Conservation (phyloP, 768 basidiomycete species). For the Cystofilobasidium bisporidii region DNA sequence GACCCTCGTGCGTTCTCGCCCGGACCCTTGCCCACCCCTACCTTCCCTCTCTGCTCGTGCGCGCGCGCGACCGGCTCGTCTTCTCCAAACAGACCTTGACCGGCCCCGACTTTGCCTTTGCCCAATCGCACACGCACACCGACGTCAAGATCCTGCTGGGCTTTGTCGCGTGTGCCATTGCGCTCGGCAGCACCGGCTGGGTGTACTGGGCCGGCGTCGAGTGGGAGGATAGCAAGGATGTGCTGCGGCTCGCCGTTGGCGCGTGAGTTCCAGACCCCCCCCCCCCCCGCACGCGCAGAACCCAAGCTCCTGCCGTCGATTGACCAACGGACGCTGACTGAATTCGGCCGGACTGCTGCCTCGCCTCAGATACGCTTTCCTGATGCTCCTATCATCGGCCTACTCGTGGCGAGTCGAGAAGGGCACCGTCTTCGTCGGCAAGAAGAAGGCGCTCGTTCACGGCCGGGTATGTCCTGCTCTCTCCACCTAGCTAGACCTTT, state of each 20-base stretch:
- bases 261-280: slow-evolving; percentile 48
- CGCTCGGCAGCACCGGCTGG: slow-evolving; percentile 55
- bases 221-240: slow-evolving; percentile 80
- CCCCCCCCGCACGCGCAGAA: no score
- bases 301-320: no score
- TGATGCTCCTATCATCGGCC: slow-evolving; percentile 62
- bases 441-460: slow-evolving; percentile 75
- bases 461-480: slow-evolving; percentile 45
- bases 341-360: no score
- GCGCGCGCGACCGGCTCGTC: background rate
- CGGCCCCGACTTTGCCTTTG: slow-evolving; percentile 50
- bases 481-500: no score
- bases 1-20: background rate
- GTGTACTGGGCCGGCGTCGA: slow-evolving; percentile 76
- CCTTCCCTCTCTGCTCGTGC: background rate
- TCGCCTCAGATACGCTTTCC: slow-evolving; percentile 55
- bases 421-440: slow-evolving; percentile 74
- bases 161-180: slow-evolving; percentile 74
- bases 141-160: slow-evolving; percentile 80
- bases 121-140: slow-evolving; percentile 74
- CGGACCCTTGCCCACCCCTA: background rate
- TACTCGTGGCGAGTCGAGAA: slow-evolving; percentile 83
- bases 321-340: no score
- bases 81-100: background rate
- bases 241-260: slow-evolving; percentile 67